These are phyloP conservation scores for Macrolepiota fuliginosa DNA, from an alignment of 768 basidiomycete species.

Conservation along the genomic window DNA sequence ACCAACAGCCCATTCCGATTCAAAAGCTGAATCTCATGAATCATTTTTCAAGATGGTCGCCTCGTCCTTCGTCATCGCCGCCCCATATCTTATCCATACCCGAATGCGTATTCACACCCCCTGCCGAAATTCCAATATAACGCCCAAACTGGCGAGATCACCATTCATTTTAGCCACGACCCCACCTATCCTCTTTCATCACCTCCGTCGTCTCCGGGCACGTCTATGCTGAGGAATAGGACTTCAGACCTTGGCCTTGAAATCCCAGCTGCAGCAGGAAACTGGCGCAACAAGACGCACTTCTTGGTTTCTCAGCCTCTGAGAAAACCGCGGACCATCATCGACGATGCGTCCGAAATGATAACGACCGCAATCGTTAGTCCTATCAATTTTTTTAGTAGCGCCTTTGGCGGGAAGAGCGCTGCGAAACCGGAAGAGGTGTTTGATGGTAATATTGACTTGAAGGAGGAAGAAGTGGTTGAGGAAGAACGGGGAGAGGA, in stretches of 20 bases:
- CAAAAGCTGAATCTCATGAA: not conserved
- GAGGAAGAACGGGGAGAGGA: conserved; percentile 80
- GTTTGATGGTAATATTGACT: conserved; percentile 63
- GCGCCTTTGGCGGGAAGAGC: conserved; percentile 22
- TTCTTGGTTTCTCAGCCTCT: conserved; percentile 65
- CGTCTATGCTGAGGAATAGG: not conserved
- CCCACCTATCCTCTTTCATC: conserved; percentile 54
- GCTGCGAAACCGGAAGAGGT: conserved; percentile 64
- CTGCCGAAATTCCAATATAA: conserved; percentile 69
- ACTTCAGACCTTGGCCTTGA: not conserved
- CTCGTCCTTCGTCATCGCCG: conserved; percentile 76
- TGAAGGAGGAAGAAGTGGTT: conserved; percentile 74
- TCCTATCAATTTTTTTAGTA: conserved; percentile 56
- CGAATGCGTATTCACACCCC: conserved; percentile 75
- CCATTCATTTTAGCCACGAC: conserved; percentile 57
- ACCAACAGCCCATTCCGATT: not conserved
- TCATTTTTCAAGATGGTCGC: conserved; percentile 43
- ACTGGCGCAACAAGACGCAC: conserved; percentile 61
- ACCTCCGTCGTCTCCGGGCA: conserved; percentile 8
- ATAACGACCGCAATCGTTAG: conserved; percentile 57
- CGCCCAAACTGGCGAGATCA: conserved; percentile 52
- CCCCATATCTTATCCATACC: conserved; percentile 74
- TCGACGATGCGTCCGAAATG: conserved; percentile 70
- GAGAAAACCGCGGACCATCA: conserved; percentile 63
- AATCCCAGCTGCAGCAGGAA: conserved; percentile 25